Base-by-base conservation (phyloP, 176 grass and related monocot genomes). In the Saccharum spontaneum region DNA sequence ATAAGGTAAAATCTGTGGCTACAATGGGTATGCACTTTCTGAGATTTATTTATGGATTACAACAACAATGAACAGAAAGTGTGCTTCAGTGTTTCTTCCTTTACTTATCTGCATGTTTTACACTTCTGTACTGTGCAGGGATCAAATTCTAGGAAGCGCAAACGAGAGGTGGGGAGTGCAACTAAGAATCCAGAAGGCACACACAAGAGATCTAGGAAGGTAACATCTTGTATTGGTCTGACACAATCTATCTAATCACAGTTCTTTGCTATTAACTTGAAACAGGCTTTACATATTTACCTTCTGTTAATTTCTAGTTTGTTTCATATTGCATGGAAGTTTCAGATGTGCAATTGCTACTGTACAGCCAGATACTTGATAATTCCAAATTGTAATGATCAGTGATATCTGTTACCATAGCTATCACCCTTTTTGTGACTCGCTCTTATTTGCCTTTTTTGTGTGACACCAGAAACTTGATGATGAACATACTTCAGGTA, bases 91-190 rank as follows among this genome's bases (percentile, higher is more conserved):
- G 12, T 62, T 62, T 62, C 13, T 39, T 37, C 74, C 17, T 45
- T 33, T 24, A 39, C 50, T 8, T 38, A 39, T 55, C 18, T 38
- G 6, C 12, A 38, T 74, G 37, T 57, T 43, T 78, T 64, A 46
- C 36, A 23, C 31, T 82, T 72, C 80, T 60, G 49, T 61, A 18
- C 60, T 73, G 41, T 45, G 37, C 74, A 98, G 91, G 83, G 85
- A 31, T 81, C 75, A 77, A 90, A 94, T 81, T 94, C 78, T 80
- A 88, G 79, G 75, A 98, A 98, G 71, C 93, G 92, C 65, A 95
- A 91, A 80, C 90, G 80, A 76, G 65, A 39, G 39, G 11, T 67
- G 73, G 79, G 86, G 91, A 92, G 68, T 87, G 77, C 79, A 57
- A 89, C 69, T 26, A 94, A 97, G 70, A 86, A 76, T 75, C 62